These are phyloP conservation scores for Citrullus amarus DNA, from an alignment of 306 rosid genomes.

Conservation along the genomic window DNA sequence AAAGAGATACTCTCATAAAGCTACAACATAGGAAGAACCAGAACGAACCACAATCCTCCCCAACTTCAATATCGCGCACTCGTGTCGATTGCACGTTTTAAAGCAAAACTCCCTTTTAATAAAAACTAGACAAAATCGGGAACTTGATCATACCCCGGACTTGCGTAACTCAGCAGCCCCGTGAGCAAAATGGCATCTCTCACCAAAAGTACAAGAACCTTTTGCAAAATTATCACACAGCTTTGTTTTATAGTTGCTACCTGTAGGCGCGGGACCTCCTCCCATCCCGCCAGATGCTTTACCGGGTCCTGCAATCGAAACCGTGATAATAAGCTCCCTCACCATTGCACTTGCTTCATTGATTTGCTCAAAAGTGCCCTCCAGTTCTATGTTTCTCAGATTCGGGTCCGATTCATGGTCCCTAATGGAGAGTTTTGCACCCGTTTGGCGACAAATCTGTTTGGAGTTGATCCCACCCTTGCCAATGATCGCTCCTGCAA, in stretches of 20 bases:
- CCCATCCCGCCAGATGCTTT: conserved; percentile 43
- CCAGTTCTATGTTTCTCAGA: conserved; percentile 82
- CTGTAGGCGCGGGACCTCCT: conserved; percentile 25
- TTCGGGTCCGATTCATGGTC: conserved; percentile 77
- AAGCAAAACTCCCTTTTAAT: conserved; percentile 15
- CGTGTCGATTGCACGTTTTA: not conserved
- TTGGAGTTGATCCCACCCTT: conserved; percentile 95
- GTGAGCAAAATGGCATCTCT: conserved; percentile 93
- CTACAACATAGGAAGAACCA: conserved; percentile 1
- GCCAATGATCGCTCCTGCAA: conserved; percentile 94
- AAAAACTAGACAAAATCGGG: conserved; percentile 11
- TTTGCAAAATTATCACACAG: conserved; percentile 76
- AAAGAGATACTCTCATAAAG: not conserved
- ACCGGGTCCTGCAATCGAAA: conserved; percentile 42
- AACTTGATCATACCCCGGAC: conserved; percentile 24
- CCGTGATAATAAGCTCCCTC: conserved; percentile 50
- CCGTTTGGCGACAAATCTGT: conserved; percentile 95
- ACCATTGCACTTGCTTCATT: conserved; percentile 85
- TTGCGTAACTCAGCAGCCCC: conserved; percentile 78
- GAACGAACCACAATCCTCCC: not conserved
- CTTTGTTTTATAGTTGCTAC: conserved; percentile 82
- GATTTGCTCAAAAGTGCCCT: conserved; percentile 87
- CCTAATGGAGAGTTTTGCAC: conserved; percentile 83
- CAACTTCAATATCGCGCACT: not conserved
- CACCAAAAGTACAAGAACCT: conserved; percentile 95